phyloP scores from a whole-genome alignment of 1,284 basidiomycete genomes.

The Ustilago tritici region DNA sequence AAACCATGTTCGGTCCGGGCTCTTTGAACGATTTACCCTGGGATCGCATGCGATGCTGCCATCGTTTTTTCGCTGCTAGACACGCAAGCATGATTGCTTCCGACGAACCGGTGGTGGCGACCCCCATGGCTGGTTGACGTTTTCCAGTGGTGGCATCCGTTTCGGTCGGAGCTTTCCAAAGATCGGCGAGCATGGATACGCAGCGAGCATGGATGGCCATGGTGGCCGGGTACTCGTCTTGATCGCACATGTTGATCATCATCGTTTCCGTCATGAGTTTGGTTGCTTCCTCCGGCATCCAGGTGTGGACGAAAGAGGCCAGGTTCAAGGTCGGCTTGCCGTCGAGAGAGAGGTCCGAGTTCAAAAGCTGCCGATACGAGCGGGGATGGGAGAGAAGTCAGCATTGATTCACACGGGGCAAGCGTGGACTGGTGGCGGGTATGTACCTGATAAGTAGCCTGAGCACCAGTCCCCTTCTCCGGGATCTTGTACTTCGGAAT shows the following conservation, averaged over 20 bases:
- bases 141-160: slow-evolving; percentile 48
- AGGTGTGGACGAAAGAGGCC: slow-evolving; percentile 75
- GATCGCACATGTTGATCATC: slow-evolving; percentile 83
- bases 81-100: slow-evolving; percentile 91
- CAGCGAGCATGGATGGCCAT: slow-evolving; percentile 70
- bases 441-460: slow-evolving; percentile 68
- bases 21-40: slow-evolving; percentile 73
- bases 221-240: slow-evolving; percentile 84
- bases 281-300: slow-evolving; percentile 73
- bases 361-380: slow-evolving; percentile 77
- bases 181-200: slow-evolving; percentile 85
- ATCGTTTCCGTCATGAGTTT: slow-evolving; percentile 73
- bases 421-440: no score
- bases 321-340: slow-evolving; percentile 84
- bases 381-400: neutral
- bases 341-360: slow-evolving; percentile 77
- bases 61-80: slow-evolving; percentile 91
- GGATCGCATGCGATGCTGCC: slow-evolving; percentile 89
- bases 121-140: slow-evolving; percentile 70
- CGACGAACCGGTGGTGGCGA: slow-evolving; percentile 92
- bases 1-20: slow-evolving; percentile 78
- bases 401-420: neutral
- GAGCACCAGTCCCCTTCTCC: slow-evolving; percentile 69
- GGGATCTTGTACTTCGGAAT: slow-evolving; percentile 71
- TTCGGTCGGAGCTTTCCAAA: slow-evolving; percentile 81